phyloP scores from a whole-genome alignment of 2,329 filamentous ascomycete species.

The Chrysoporthe puriensis region DNA sequence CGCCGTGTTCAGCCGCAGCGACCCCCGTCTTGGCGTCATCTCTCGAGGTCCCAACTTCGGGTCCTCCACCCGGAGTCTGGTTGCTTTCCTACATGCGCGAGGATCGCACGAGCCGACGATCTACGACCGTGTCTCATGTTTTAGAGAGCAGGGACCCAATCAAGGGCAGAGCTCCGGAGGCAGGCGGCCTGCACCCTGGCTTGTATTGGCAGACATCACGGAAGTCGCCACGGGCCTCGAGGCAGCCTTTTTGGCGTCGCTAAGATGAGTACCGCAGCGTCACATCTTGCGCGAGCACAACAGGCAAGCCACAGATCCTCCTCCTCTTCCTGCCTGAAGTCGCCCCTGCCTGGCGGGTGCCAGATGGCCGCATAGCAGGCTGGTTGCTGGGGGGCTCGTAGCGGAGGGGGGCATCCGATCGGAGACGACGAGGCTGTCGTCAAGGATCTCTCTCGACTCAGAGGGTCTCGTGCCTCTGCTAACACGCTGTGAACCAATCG shows the following conservation, averaged over 20 bases:
- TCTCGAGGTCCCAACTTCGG: neutral
- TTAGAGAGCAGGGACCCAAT: neutral
- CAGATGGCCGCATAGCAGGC: neutral
- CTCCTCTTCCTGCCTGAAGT: slow-evolving; percentile 1
- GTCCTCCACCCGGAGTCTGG: neutral
- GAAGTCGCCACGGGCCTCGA: neutral
- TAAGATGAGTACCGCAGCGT: slow-evolving; percentile 6
- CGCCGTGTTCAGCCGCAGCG: neutral
- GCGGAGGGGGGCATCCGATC: neutral
- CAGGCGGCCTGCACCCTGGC: slow-evolving; percentile 2
- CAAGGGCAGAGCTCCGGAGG: neutral
- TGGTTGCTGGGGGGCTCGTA: neutral
- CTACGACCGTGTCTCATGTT: neutral
- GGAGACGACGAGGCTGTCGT: neutral
- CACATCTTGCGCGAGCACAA: slow-evolving; percentile 5
- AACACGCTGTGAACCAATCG: neutral
- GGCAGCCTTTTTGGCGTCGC: neutral
- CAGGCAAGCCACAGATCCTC: neutral
- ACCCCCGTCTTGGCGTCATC: neutral
- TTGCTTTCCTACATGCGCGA: slow-evolving; percentile 9
- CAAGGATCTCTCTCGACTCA: neutral
- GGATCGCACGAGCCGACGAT: neutral
- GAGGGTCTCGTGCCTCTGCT: neutral
- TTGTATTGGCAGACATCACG: slow-evolving; percentile 11
- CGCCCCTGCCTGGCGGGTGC: slow-evolving; percentile 4